Base-by-base conservation (phyloP, 2,329 filamentous ascomycete species). In the Fusarium clavum region DNA sequence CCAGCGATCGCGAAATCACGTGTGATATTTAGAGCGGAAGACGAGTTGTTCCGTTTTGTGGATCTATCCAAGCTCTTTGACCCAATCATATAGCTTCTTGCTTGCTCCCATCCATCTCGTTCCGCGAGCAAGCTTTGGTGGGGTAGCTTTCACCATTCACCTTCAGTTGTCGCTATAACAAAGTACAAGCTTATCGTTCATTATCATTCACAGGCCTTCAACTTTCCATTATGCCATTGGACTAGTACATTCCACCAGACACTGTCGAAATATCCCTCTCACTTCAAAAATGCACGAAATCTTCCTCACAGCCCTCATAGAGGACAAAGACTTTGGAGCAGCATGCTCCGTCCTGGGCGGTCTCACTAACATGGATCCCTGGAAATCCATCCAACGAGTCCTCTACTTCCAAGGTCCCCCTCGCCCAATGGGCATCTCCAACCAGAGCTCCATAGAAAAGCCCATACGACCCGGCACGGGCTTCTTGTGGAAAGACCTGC, bases 311-410 rank as follows among this genome's bases (percentile, higher is more conserved):
- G 83, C 86, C 12, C 76, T 84, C 47, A 82, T 91, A 56, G 80
- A 81, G 20, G 83, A 85, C 57, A 80, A 78, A 62, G 85, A 88
- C 70, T 80, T 87, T 38, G 77, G 80, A 51, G 82, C 79, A 61
- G 84, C 84, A 22, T 83, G 85, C 57, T 82, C 84, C 2, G 81
- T 91, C 12, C 78, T 91, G 9, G 82, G 86, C 61, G 88, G 88
- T 20, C 81, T 88, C 66, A 87, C 85, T 64, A 87, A 84, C 72
- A 89, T 88, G 84, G 79, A 81, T 4, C 83, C 87, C 2, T 85
- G 83, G 71, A 81, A 84, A 59, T 80, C 81, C 4, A 67, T 86
- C 24, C 82, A 84, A 41, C 84, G 87, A 18, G 83, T 88, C 11
- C 80, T 89, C 51, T 86, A 85, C 74, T 89, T 84, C 70, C 82